Evolutionary conservation across 1,284 basidiomycete genomes (phyloP), one percentile per base, ranked within the genome.

Genomic region (Ustilago tritici): DNA sequence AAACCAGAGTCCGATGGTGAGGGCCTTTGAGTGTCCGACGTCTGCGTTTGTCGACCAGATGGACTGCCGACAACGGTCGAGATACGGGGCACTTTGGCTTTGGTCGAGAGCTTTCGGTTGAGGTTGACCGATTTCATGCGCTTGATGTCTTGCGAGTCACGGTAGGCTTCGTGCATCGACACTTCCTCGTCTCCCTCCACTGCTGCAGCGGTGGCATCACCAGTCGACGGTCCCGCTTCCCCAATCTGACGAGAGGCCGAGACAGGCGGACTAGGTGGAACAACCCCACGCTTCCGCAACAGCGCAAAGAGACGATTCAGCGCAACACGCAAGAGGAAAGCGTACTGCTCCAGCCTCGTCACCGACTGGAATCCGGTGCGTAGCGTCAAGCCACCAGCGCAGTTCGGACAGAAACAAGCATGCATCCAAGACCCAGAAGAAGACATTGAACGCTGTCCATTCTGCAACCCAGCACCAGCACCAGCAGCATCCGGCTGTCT

Each of bases 61-160:
- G 96, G 96, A 83, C 93, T 94, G 87, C 98, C 96, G 54, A 99
- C 92, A 43, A 99, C 92, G 4, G 94, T 98, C 19, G 95, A 98
- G 50, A 95, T 92, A 87, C 94, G 95, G 5, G 97, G 95, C 72
- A 97, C 87, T 55, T 92, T 91, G 15, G 95, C 94, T 12, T 94
- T 95, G 58, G 93, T 95, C 43, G 95, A 96, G 57, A 95, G 88
- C 87, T 98, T 98, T 66, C 97, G 92, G 87, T 98, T 95, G 23
- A 99, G 89, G 52, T 84, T 84, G 50, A 95, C 93, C 15, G 89
- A 89, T 88, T 95, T 97, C 90, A 97, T 93, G 38, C 93, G 91
- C 90, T 96, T 95, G 86, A 97, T 93, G 81, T 98, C 95, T 79
- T 89, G 90, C 61, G 92, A 92, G 82, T 93, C 93, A 47, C 93